These are phyloP conservation scores for Prunella vulgaris DNA, from an alignment of 257 asterid genomes.

Conservation along the genomic window DNA sequence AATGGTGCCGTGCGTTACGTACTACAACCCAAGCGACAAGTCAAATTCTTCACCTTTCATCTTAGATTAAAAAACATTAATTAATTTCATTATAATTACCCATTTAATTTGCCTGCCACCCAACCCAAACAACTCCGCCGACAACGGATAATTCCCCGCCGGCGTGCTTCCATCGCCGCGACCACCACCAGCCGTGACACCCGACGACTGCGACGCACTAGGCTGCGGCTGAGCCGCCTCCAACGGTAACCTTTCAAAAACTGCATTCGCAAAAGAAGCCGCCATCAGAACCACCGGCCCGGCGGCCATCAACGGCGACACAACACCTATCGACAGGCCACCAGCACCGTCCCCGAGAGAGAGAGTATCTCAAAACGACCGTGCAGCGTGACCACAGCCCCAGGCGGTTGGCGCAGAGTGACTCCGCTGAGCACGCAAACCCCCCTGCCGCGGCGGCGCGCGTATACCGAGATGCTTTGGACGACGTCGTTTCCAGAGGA, in stretches of 20 bases:
- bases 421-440: slow-evolving; percentile 65
- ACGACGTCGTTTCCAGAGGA: slow-evolving; percentile 45
- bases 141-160: slow-evolving; percentile 36
- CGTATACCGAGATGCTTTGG: slow-evolving; percentile 46
- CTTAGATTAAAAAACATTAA: neutral
- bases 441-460: slow-evolving; percentile 62
- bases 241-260: slow-evolving; percentile 56
- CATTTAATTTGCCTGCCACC: too few relatives aligned
- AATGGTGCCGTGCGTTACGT: too few relatives aligned
- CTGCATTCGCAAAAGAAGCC: slow-evolving; percentile 66
- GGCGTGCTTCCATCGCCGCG: slow-evolving; percentile 33
- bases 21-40: too few relatives aligned
- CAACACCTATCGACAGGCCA: slow-evolving; percentile 54
- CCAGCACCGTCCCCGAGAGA: slow-evolving; percentile 60
- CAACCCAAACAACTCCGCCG: slow-evolving; percentile 52
- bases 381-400: slow-evolving; percentile 51
- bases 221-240: slow-evolving; percentile 44
- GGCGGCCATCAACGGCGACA: slow-evolving; percentile 56
- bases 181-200: slow-evolving; percentile 61
- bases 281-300: slow-evolving; percentile 68
- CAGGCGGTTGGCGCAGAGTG: slow-evolving; percentile 56
- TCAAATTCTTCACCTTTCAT: slow-evolving; percentile 6
- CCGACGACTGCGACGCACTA: slow-evolving; percentile 56
- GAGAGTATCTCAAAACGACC: slow-evolving; percentile 66
- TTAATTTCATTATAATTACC: slow-evolving; percentile 23